phyloP scores from a whole-genome alignment of 306 rosid species.

The Medicago lupulina region DNA sequence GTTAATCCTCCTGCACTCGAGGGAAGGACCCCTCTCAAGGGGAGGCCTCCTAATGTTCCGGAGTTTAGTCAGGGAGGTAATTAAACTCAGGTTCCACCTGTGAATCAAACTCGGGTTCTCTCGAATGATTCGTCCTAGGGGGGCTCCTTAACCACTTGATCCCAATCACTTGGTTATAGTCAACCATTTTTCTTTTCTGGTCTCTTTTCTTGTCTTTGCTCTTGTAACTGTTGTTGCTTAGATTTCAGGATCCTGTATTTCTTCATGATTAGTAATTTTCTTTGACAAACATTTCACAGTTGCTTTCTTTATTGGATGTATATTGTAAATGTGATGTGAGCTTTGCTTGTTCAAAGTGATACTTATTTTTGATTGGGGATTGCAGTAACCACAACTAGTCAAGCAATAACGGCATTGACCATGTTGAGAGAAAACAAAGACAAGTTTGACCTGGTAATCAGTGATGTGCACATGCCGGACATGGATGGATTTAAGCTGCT shows the following conservation, averaged over 20 bases:
- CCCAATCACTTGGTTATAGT: no score
- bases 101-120: no score
- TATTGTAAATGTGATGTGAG: not conserved
- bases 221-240: conserved; percentile 16
- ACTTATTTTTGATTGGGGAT: conserved; percentile 28
- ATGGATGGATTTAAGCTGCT: conserved; percentile 99
- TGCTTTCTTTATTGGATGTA: no score
- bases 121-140: no score
- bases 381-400: conserved; percentile 88
- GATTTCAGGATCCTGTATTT: conserved; percentile 36
- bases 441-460: conserved; percentile 90
- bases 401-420: conserved; percentile 77
- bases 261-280: conserved; percentile 5
- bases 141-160: no score
- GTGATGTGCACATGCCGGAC: conserved; percentile 99
- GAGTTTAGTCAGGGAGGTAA: no score
- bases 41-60: no score
- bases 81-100: no score
- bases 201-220: not conserved
- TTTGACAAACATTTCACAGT: no score
- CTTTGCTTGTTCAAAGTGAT: conserved; percentile 4
- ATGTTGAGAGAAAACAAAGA: conserved; percentile 85
- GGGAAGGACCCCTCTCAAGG: no score
- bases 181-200: no score
- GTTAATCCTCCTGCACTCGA: no score